These are phyloP conservation scores for Paecilomyces sp. DNA, from an alignment of 2,329 filamentous ascomycete genomes.

Conservation along the genomic window DNA sequence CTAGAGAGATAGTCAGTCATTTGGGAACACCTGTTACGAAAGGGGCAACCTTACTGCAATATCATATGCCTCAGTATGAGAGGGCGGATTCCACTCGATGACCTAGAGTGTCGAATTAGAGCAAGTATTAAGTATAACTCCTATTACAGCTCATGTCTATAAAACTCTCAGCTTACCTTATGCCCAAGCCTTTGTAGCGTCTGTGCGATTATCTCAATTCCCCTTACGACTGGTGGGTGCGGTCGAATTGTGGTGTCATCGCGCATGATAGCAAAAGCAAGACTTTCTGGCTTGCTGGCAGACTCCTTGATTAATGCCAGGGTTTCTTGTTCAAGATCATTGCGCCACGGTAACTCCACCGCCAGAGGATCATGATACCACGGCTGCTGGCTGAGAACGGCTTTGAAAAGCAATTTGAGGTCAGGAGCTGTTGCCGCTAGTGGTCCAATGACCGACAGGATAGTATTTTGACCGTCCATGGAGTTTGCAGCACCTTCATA, in stretches of 20 bases:
- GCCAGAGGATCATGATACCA: conserved; percentile 63
- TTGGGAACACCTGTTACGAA: not conserved
- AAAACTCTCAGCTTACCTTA: conserved; percentile 17
- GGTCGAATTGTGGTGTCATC: conserved; percentile 45
- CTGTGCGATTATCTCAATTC: conserved; percentile 44
- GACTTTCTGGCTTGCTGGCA: conserved; percentile 21
- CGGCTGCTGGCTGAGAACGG: conserved; percentile 51
- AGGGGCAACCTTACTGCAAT: conserved; percentile 30
- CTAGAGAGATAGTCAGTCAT: conserved; percentile 13
- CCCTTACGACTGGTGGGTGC: conserved; percentile 53
- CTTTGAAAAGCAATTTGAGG: conserved; percentile 49
- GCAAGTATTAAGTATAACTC: not conserved
- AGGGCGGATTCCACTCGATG: conserved; percentile 53
- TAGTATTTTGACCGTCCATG: conserved; percentile 57
- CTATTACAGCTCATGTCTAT: too few relatives aligned
- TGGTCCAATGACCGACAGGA: conserved; percentile 58
- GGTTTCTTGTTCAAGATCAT: conserved; percentile 32
- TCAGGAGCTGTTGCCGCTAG: conserved; percentile 50
- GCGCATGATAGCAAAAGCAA: conserved; percentile 50
- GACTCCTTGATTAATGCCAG: conserved; percentile 32
- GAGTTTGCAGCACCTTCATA: conserved; percentile 56
- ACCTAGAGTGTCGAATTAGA: conserved; percentile 23
- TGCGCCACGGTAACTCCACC: conserved; percentile 58
- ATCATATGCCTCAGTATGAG: conserved; percentile 34
- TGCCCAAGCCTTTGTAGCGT: conserved; percentile 48